Base-by-base conservation (phyloP, 2,329 filamentous ascomycete genomes). In the Fusarium sp. region DNA sequence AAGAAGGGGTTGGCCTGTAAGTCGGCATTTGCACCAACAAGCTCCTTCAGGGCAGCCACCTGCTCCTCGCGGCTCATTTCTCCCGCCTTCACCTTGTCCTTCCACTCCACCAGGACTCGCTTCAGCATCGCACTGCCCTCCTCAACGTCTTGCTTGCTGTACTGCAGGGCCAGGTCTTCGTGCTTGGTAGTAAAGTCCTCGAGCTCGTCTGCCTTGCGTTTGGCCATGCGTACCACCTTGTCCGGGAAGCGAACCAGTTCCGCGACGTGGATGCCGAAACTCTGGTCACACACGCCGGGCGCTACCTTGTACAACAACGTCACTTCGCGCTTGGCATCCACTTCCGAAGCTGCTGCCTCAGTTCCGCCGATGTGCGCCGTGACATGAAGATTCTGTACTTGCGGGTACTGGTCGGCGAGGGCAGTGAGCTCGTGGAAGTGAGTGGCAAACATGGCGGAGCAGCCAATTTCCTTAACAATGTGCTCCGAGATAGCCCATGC, bases 211-310 rank as follows among this genome's bases (percentile, higher is more conserved):
- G 96, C 96, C 83, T 99, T 99, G 73, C 96, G 89, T 82, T 97
- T 97, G n/a, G 96, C 96, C 97, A 99, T 99, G 69, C 94, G 94
- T 64, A 99, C 92, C 17, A 99, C 97, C 82, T 99, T 99, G 73
- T 94, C 91, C 1, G 96, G 96, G 82, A 99, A 99, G 44, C 95
- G 90, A 20, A 99, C 96, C 7, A 99, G 87, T 82, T 99, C 96
- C 1, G 96, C 96, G 15, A 99, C 97, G 81, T 99, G 96, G 74
- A 99, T 99, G 74, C 96, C 96, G 79, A 99, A 99, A 61, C 92
- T 96, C 82, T 99, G 96, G 79, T 99, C 96, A 77, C 94, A 98
- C 73, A 99, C 92, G 49, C 96, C 96, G 0, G 93, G 93, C 76
- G 97, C 93, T 36, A 99, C 96, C 82, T 97, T 97, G 85, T 99